Evolutionary conservation across 2,329 filamentous ascomycete species (phyloP), one percentile per base, ranked within the genome.

Genomic region (Diaporthe sp.): DNA sequence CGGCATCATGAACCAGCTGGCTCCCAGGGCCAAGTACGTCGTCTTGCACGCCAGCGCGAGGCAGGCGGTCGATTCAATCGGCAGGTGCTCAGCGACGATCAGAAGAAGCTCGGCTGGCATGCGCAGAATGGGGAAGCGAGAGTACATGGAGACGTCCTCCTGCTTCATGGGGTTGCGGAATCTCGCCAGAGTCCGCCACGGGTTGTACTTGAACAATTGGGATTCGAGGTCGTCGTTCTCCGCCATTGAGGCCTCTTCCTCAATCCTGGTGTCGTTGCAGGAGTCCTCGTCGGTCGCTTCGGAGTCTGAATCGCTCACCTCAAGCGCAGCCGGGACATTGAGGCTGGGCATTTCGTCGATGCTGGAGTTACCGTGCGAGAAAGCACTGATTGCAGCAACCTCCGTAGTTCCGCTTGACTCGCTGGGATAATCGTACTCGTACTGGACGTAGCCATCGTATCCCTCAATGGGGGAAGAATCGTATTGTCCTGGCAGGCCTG

Each of bases 91-190:
- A 3, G 28, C 55, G 3, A 61, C 13, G 5, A 22, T 5, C 9
- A 42, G 25, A n/a, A 72, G 47, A 22, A 75, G 25, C 44, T 63
- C 67, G 12, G 17, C 20, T 60, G 57, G 67, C 15, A 72, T 15
- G 2, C 37, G 9, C 17, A 63, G 10, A 37, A 71, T 22, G 1
- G 55, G 67, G 4, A 61, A 72, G 1, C n/a, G 47, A 3, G n/a
- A 10, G 31, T 20, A 17, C 1, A 3, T 5, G 31, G 42, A 3
- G 8, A 28, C 1, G 3, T n/a, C 8, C 9, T 10, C 10, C 8
- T 17, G 42, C 13, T 31, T 42, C 13, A 34, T 25, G 1, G 47
- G 51, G 10, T 20, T 44, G 25, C 31, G 67, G 28, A 25, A 61
- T 22, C 10, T 49, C 22, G 39, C 25, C 22, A 72, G 67, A 10